phyloP scores from a whole-genome alignment of 2,329 filamentous ascomycete genomes.

The Aspergillus candidus region DNA sequence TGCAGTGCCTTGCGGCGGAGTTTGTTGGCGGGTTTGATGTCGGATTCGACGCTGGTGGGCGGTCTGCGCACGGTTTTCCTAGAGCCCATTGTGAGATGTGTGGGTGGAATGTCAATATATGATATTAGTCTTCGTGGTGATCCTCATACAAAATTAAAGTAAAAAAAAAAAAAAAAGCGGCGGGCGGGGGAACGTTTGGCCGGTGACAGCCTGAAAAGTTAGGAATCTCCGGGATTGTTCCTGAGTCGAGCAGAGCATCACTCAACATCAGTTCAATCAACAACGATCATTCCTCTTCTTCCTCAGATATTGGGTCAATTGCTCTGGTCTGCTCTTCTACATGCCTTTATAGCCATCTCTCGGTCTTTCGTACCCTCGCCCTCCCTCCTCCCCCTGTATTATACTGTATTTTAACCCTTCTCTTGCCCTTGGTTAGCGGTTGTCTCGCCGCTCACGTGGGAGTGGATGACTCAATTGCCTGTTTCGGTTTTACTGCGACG shows the following conservation, averaged over 20 bases:
- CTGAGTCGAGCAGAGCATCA: background rate
- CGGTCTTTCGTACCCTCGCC: background rate
- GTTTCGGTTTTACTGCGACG: constrained; percentile 13
- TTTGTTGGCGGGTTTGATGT: constrained; percentile 66
- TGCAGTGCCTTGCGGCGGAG: constrained; percentile 70
- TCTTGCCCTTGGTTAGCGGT: constrained; percentile 9
- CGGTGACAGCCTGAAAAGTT: constrained; percentile 5
- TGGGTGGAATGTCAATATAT: background rate
- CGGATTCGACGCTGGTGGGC: constrained; percentile 41
- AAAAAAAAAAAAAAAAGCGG: constrained; percentile 8
- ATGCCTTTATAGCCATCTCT: background rate
- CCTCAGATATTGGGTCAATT: too few species aligned
- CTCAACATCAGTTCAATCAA: too few species aligned
- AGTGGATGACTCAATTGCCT: constrained; percentile 38
- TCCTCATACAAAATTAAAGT: constrained; percentile 19
- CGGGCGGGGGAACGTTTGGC: constrained; percentile 1
- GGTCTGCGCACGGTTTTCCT: constrained; percentile 40
- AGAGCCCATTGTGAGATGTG: constrained; percentile 41
- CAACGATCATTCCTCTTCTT: too few species aligned
- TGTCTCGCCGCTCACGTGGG: constrained; percentile 19
- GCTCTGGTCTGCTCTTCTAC: background rate
- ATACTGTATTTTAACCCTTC: background rate
- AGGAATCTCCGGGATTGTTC: background rate
- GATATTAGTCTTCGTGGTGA: too few species aligned
- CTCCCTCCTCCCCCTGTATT: background rate